Percentiles rank a stretch among this genome's conserved stretches.
Evolutionary conservation across 257 asterid species (phyloP).

Genomic region (Verbascum thapsus): DNA sequence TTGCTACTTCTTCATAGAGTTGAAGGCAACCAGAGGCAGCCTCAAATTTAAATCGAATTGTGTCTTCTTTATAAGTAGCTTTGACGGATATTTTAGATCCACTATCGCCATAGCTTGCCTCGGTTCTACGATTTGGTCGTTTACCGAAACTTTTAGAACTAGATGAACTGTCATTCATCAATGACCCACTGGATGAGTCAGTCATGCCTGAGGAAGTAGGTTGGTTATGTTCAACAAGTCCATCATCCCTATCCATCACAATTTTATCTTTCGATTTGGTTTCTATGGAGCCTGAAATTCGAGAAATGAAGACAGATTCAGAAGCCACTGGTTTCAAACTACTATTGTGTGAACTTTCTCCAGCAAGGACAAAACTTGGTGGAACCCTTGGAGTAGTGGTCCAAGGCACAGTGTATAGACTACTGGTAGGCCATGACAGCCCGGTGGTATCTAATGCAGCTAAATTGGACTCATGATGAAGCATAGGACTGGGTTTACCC

Average conservation of each 20-base stretch:
- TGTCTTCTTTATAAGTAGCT: conserved; percentile 74
- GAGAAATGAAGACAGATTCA: conserved; percentile 35
- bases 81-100: conserved; percentile 55
- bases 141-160: conserved; percentile 53
- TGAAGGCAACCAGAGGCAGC: conserved; percentile 51
- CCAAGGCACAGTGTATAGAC: conserved; percentile 36
- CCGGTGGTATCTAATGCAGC: conserved; percentile 38
- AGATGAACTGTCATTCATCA: conserved; percentile 54
- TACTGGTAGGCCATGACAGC: conserved; percentile 32
- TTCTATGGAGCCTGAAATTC: conserved; percentile 37
- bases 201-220: conserved; percentile 65
- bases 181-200: conserved; percentile 61
- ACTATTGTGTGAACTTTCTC: conserved; percentile 21
- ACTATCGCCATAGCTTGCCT: conserved; percentile 40
- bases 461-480: conserved; percentile 28
- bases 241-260: conserved; percentile 38
- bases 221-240: conserved; percentile 45
- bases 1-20: conserved; percentile 72
- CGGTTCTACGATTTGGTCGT: conserved; percentile 33
- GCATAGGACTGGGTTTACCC: conserved; percentile 26
- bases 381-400: conserved; percentile 35
- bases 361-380: conserved; percentile 34
- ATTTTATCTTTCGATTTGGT: conserved; percentile 29
- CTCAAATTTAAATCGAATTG: conserved; percentile 67
- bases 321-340: conserved; percentile 32